phyloP scores from a whole-genome alignment of 257 asterid genomes.

The Catharanthus roseus region DNA sequence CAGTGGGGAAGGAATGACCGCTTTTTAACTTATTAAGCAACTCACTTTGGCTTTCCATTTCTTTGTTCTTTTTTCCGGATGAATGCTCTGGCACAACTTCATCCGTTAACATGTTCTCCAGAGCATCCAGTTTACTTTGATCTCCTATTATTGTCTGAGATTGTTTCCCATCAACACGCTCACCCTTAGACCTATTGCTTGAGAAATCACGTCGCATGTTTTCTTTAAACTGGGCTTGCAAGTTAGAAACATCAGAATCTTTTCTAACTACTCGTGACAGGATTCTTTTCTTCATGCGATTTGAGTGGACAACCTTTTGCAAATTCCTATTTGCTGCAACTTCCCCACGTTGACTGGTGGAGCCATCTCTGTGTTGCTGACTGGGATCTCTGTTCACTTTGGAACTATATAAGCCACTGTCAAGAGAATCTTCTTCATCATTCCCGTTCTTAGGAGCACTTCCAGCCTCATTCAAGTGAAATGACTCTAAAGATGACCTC shows the following conservation, averaged over 20 bases:
- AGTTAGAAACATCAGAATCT: conserved; percentile 16
- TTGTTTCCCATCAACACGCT: conserved; percentile 11
- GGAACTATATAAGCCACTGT: conserved; percentile 20
- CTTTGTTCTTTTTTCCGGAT: conserved; percentile 8
- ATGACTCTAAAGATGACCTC: conserved; percentile 42
- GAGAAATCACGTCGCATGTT: conserved; percentile 1
- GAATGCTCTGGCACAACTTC: conserved; percentile 18
- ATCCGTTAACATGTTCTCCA: conserved; percentile 17
- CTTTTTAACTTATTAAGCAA: conserved; percentile 18
- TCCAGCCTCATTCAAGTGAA: conserved; percentile 45
- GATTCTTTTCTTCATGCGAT: conserved; percentile 20
- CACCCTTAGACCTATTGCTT: conserved; percentile 4
- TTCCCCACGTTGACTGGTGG: conserved; percentile 21
- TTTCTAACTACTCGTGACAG: conserved; percentile 19
- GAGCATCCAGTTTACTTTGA: conserved; percentile 14
- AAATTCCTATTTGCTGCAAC: conserved; percentile 12
- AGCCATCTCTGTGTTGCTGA: conserved; percentile 20
- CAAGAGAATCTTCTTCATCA: conserved; percentile 41
- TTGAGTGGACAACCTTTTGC: conserved; percentile 15
- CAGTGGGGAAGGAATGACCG: conserved; percentile 20
- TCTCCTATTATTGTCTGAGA: conserved; percentile 15
- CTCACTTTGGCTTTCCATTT: neutral
- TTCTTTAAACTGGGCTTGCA: conserved; percentile 25
- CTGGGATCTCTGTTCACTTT: conserved; percentile 23
- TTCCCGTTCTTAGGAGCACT: conserved; percentile 56